Evolutionary conservation across 305 asterid species (phyloP).

Genomic region (Monarda citriodora): DNA sequence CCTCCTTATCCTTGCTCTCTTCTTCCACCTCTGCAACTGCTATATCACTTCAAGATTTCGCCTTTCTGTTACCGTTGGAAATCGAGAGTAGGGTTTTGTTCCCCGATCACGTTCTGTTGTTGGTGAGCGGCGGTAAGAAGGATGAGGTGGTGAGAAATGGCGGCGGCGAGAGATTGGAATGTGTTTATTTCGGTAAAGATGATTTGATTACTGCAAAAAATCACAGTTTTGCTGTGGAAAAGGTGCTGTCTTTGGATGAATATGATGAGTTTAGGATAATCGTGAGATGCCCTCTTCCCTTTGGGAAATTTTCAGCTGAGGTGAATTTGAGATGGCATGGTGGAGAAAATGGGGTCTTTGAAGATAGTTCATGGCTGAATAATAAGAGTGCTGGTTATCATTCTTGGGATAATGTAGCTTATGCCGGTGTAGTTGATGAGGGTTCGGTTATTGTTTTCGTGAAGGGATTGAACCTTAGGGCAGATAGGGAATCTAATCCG

Average conservation of each 20-base stretch:
- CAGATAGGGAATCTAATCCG: constrained; percentile 66
- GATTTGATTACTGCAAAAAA: neutral
- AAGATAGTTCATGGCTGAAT: constrained; percentile 27
- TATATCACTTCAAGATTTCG: constrained; percentile 42
- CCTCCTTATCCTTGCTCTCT: constrained; percentile 61
- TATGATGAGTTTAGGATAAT: constrained; percentile 63
- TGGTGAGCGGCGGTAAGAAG: constrained; percentile 30
- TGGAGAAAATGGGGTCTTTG: constrained; percentile 25
- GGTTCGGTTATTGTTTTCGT: constrained; percentile 74
- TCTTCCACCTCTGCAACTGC: constrained; percentile 37
- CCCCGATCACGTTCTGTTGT: constrained; percentile 76
- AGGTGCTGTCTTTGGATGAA: constrained; percentile 64
- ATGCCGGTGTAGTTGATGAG: constrained; percentile 73
- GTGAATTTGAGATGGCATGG: constrained; percentile 41
- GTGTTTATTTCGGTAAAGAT: constrained; percentile 43
- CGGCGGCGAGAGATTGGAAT: constrained; percentile 41
- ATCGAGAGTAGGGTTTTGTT: constrained; percentile 75
- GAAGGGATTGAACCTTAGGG: constrained; percentile 89
- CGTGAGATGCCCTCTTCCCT: constrained; percentile 81
- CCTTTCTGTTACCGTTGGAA: constrained; percentile 30
- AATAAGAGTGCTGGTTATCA: constrained; percentile 37
- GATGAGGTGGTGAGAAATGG: constrained; percentile 20
- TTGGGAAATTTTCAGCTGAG: constrained; percentile 42
- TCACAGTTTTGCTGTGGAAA: constrained; percentile 28
- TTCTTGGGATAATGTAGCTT: constrained; percentile 76